phyloP scores from a whole-genome alignment of 306 rosid genomes.

The Cotoneaster glaucophyllus region DNA sequence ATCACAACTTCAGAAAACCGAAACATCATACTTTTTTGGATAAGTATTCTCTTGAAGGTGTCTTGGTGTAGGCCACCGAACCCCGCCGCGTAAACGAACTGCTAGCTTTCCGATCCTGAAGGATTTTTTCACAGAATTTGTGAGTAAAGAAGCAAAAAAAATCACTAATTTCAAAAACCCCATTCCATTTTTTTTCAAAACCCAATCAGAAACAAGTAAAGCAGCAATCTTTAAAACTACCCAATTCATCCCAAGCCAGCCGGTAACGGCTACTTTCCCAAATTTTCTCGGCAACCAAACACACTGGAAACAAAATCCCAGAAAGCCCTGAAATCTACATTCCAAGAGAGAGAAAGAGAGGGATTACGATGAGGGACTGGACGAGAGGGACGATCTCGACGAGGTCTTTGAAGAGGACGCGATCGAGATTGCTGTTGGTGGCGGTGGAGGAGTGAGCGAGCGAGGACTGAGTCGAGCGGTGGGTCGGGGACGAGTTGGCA shows the following conservation, averaged over 20 bases:
- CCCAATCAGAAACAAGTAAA: not conserved
- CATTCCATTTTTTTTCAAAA: not conserved
- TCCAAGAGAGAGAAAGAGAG: not conserved
- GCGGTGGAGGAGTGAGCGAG: conserved; percentile 20
- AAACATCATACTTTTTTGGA: conserved; percentile 46
- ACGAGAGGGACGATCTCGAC: conserved; percentile 86
- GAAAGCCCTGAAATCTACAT: not conserved
- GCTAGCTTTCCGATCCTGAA: conserved; percentile 78
- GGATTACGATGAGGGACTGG: conserved; percentile 73
- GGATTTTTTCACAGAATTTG: not conserved
- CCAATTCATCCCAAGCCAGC: not conserved
- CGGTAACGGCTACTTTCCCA: not conserved
- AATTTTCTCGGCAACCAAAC: conserved; percentile 2
- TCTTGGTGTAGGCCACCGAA: conserved; percentile 82
- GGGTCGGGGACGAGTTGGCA: conserved; percentile 45
- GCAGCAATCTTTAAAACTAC: not conserved
- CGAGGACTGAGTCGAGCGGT: conserved; percentile 30
- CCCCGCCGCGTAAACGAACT: conserved; percentile 86
- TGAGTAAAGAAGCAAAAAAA: not conserved
- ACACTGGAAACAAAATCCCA: not conserved
- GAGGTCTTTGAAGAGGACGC: conserved; percentile 79
- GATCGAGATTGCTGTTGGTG: conserved; percentile 55
- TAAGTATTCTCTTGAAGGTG: conserved; percentile 76
- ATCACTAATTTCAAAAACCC: not conserved
- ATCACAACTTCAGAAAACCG: not conserved